Evolutionary conservation across 106 monocot species (phyloP).

Genomic region (Platanthera guangdongensis): DNA sequence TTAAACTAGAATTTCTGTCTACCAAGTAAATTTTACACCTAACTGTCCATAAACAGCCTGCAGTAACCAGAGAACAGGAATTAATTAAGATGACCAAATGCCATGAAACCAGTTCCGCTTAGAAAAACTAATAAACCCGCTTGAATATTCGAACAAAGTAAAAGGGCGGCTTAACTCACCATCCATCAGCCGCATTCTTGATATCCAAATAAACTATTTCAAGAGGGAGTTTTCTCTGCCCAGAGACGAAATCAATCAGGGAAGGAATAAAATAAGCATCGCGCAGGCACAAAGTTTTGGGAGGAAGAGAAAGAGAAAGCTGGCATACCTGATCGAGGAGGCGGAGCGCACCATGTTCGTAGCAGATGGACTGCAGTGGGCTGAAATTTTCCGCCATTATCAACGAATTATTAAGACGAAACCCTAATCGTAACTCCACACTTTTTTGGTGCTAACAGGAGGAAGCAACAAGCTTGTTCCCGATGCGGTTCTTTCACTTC

Average conservation of each 20-base stretch:
- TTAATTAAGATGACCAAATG: background rate
- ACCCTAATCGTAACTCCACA: constrained; percentile 3
- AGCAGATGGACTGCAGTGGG: constrained; percentile 73
- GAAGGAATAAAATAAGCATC: background rate
- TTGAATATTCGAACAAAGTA: background rate
- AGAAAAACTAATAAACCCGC: background rate
- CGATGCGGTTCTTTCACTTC: no score
- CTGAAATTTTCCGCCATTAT: constrained; percentile 19
- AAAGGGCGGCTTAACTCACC: constrained; percentile 30
- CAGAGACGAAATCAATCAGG: background rate
- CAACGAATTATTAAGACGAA: background rate
- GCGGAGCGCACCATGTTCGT: constrained; percentile 74
- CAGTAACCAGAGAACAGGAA: background rate
- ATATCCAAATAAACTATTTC: constrained; percentile 77
- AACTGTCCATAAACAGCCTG: background rate
- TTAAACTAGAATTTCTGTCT: no score
- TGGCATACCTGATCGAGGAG: constrained; percentile 88
- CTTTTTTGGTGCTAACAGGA: background rate
- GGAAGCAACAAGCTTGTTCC: no score
- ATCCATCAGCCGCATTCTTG: constrained; percentile 63
- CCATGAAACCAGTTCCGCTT: background rate
- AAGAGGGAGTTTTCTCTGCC: constrained; percentile 85
- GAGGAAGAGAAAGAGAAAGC: background rate
- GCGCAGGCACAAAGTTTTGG: background rate
- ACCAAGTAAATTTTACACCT: no score